Percentiles rank a stretch among this genome's conserved stretches.
These are phyloP conservation scores for Rubus idaeus DNA, from an alignment of 306 rosid genomes.

Conservation along the genomic window DNA sequence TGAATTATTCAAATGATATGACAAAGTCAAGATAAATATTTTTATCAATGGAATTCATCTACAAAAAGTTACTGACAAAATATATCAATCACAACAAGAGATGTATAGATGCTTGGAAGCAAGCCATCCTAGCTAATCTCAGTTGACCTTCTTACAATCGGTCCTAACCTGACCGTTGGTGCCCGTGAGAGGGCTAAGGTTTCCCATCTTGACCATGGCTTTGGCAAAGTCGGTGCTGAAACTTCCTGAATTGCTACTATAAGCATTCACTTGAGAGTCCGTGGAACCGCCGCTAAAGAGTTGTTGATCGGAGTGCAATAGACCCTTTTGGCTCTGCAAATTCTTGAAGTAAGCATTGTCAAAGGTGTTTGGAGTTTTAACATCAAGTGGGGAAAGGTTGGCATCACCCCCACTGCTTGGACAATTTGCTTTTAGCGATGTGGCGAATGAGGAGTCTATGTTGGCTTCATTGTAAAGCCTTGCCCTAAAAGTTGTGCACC, in stretches of 20 bases:
- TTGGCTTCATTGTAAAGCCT: conserved; percentile 60
- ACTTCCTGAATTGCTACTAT: conserved; percentile 24
- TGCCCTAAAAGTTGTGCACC: conserved; percentile 38
- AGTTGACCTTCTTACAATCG: conserved; percentile 41
- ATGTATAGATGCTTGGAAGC: neutral
- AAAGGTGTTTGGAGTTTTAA: conserved; percentile 32
- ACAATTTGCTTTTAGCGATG: conserved; percentile 39
- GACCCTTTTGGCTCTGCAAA: conserved; percentile 46
- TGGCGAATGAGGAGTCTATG: conserved; percentile 50
- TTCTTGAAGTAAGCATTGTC: conserved; percentile 61
- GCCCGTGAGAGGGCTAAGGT: conserved; percentile 61
- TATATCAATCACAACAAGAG: neutral
- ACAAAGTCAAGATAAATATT: too few species aligned
- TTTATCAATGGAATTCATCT: too few species aligned
- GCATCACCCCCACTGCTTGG: conserved; percentile 49
- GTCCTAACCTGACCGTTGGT: conserved; percentile 56
- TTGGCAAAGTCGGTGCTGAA: conserved; percentile 52
- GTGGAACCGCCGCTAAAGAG: conserved; percentile 59
- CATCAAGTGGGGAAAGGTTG: conserved; percentile 49
- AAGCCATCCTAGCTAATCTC: neutral
- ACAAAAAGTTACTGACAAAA: too few species aligned
- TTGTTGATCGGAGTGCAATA: conserved; percentile 62
- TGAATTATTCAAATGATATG: too few species aligned
- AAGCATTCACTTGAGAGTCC: conserved; percentile 40
- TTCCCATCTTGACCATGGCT: conserved; percentile 64